Evolutionary conservation across 345 rosid species (phyloP).

Genomic region (Leavenworthia alabamica): DNA sequence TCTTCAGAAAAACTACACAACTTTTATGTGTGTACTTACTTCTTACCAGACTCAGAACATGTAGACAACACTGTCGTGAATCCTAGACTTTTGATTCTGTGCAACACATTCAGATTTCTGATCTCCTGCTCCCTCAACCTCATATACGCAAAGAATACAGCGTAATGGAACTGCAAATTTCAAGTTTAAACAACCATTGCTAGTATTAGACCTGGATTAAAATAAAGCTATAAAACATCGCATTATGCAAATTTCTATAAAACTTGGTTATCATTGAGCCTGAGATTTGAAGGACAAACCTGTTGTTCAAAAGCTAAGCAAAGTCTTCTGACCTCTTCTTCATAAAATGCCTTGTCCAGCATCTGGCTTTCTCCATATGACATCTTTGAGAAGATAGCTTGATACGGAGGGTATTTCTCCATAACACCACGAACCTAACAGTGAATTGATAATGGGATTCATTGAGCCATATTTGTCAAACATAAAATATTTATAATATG

Average conservation of each 20-base stretch:
- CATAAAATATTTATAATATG: neutral
- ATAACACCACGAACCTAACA: slow-evolving; percentile 78
- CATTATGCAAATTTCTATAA: neutral
- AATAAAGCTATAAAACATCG: neutral
- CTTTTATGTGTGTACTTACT: neutral
- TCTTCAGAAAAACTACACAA: neutral
- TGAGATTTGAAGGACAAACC: slow-evolving; percentile 33
- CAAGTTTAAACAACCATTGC: neutral
- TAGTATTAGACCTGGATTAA: neutral
- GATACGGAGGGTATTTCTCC: slow-evolving; percentile 96
- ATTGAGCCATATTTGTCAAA: neutral
- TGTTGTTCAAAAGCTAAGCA: slow-evolving; percentile 96
- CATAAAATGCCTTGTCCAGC: slow-evolving; percentile 97
- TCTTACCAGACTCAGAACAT: slow-evolving; percentile 48
- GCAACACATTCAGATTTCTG: slow-evolving; percentile 94
- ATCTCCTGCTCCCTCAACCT: slow-evolving; percentile 98
- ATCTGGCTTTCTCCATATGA: slow-evolving; percentile 96
- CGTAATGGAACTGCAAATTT: slow-evolving; percentile 78
- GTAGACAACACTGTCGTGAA: slow-evolving; percentile 94
- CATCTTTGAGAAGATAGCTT: slow-evolving; percentile 73
- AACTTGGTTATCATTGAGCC: neutral
- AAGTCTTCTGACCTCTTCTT: slow-evolving; percentile 97
- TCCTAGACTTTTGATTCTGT: slow-evolving; percentile 95
- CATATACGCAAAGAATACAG: slow-evolving; percentile 89
- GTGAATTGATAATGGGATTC: neutral